phyloP scores from a whole-genome alignment of 2,329 filamentous ascomycete species.

The Phyllosticta paracitricarpa region DNA sequence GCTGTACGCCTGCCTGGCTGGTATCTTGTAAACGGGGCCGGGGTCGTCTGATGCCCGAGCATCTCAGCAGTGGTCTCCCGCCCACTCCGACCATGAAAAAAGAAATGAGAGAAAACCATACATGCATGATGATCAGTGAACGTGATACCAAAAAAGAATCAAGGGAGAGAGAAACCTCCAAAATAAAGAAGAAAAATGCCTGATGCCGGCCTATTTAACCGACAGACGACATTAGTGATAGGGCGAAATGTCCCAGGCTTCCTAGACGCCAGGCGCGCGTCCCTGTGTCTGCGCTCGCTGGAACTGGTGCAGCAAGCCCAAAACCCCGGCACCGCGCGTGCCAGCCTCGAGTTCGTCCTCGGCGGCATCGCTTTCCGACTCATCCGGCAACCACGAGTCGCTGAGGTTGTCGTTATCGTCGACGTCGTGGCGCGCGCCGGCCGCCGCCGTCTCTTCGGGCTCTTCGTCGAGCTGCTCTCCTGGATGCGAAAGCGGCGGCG shows the following conservation, averaged over 20 bases:
- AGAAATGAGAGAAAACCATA: too few relatives aligned
- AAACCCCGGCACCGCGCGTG: slow-evolving; percentile 44
- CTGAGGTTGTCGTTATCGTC: slow-evolving; percentile 50
- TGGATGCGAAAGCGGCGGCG: slow-evolving; percentile 10
- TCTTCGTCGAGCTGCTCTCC: slow-evolving; percentile 11
- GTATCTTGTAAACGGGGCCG: too few relatives aligned
- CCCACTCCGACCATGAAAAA: too few relatives aligned
- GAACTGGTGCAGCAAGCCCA: slow-evolving; percentile 58
- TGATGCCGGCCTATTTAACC: neutral
- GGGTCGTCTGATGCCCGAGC: too few relatives aligned
- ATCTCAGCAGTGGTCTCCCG: too few relatives aligned
- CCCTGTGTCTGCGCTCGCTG: slow-evolving; percentile 50
- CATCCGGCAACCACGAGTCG: slow-evolving; percentile 44
- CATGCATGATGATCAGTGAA: too few relatives aligned
- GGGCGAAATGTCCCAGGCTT: neutral
- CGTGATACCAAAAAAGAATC: too few relatives aligned
- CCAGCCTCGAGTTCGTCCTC: slow-evolving; percentile 39
- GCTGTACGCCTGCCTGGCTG: too few relatives aligned
- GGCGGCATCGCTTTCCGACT: slow-evolving; percentile 32
- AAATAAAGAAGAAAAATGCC: too few relatives aligned
- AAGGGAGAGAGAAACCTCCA: too few relatives aligned
- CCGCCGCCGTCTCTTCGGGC: slow-evolving; percentile 8
- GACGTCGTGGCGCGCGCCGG: too few relatives aligned
- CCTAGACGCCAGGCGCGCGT: slow-evolving; percentile 25
- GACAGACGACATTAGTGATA: neutral